A percentile compares a stretch with the other conserved stretches of the same genome.
Evolutionary conservation across 306 rosid species (phyloP).

Genomic region (Ceratonia siliqua): DNA sequence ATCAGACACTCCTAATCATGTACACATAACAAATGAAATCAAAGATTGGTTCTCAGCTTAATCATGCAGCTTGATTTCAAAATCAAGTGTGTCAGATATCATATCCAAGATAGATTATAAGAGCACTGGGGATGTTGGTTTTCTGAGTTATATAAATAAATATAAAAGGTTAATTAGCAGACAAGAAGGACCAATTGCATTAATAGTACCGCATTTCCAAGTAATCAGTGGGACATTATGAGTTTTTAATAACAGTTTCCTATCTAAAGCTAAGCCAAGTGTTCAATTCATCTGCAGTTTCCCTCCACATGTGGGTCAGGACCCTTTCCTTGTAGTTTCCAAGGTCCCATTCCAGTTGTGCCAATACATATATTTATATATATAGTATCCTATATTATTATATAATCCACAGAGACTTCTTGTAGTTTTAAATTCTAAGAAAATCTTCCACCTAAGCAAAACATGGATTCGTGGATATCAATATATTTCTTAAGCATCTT

Average conservation of each 20-base stretch:
- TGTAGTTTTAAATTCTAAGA: constrained; percentile 35
- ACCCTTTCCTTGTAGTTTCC: constrained; percentile 51
- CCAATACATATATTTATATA: constrained; percentile 36
- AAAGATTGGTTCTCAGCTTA: constrained; percentile 20
- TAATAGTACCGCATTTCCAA: constrained; percentile 57
- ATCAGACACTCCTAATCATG: constrained; percentile 26
- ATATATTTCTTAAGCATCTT: constrained; percentile 37
- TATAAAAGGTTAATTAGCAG: constrained; percentile 25
- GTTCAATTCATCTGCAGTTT: constrained; percentile 39
- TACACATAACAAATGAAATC: constrained; percentile 26
- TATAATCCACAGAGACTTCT: constrained; percentile 27
- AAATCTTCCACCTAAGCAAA: constrained; percentile 57
- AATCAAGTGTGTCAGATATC: constrained; percentile 45
- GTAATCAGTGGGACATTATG: constrained; percentile 48
- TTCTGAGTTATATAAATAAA: constrained; percentile 31
- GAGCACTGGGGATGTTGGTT: constrained; percentile 83
- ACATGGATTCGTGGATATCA: constrained; percentile 51
- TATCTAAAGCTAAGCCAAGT: constrained; percentile 40
- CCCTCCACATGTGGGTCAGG: constrained; percentile 54
- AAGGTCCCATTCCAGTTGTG: constrained; percentile 56
- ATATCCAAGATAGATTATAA: constrained; percentile 72
- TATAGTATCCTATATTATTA: constrained; percentile 17
- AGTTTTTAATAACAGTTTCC: constrained; percentile 10
- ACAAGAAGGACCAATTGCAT: constrained; percentile 50
- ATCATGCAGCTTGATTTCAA: constrained; percentile 40